These are phyloP conservation scores for Peltaster fructicola DNA, from an alignment of 2,329 filamentous ascomycete species.

Conservation along the genomic window DNA sequence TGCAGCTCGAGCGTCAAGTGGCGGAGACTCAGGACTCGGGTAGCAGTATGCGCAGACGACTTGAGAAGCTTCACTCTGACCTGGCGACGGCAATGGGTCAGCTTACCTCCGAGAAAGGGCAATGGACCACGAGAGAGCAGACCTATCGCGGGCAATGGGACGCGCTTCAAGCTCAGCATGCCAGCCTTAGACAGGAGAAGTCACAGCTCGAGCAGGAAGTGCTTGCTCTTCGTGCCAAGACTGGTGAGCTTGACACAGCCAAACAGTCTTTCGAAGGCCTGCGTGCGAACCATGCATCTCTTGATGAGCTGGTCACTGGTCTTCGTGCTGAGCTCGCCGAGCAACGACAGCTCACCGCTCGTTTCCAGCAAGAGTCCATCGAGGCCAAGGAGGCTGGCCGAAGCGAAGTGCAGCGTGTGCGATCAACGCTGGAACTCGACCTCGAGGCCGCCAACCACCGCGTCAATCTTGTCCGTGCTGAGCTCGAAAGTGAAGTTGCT, in stretches of 20 bases:
- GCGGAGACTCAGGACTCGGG: slow-evolving; percentile 51
- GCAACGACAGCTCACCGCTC: slow-evolving; percentile 49
- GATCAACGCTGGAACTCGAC: slow-evolving; percentile 61
- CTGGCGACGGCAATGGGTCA: slow-evolving; percentile 65
- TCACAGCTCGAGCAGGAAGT: slow-evolving; percentile 29
- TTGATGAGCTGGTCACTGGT: slow-evolving; percentile 33
- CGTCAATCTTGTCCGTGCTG: slow-evolving; percentile 64
- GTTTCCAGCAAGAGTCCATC: slow-evolving; percentile 65
- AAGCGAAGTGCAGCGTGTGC: slow-evolving; percentile 64
- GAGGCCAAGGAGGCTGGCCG: slow-evolving; percentile 66
- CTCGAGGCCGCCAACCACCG: slow-evolving; percentile 71
- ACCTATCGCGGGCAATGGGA: slow-evolving; percentile 37
- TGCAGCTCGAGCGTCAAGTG: slow-evolving; percentile 64
- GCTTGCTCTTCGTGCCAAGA: slow-evolving; percentile 32
- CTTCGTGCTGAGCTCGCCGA: slow-evolving; percentile 47
- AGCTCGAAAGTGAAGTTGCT: slow-evolving; percentile 62
- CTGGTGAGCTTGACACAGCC: slow-evolving; percentile 60
- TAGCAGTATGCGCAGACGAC: slow-evolving; percentile 53
- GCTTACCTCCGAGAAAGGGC: slow-evolving; percentile 65
- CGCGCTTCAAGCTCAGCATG: slow-evolving; percentile 35
- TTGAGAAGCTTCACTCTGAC: slow-evolving; percentile 71
- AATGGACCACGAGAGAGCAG: slow-evolving; percentile 52
- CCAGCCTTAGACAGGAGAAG: slow-evolving; percentile 25
- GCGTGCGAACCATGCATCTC: slow-evolving; percentile 10
- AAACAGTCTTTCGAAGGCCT: slow-evolving; percentile 49